Conservation (phyloP, 2,329 filamentous ascomycete genomes). For the Aspergillus sergii region DNA sequence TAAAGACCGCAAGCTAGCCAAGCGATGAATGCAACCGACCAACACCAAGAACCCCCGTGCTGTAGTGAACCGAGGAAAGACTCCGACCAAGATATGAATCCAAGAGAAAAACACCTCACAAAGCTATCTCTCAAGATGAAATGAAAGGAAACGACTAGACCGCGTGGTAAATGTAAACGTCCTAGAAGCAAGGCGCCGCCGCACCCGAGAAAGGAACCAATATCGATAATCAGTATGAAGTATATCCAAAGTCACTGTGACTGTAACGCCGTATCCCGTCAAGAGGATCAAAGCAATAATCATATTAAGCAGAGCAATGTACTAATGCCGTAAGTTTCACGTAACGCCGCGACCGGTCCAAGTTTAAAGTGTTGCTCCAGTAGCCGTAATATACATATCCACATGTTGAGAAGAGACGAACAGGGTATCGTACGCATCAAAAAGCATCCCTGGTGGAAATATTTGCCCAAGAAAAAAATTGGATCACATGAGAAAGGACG, state of each 20-base stretch:
- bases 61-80: background rate
- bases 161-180: background rate
- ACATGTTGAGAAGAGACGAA: constrained; percentile 22
- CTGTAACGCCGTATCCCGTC: constrained; percentile 5
- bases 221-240: background rate
- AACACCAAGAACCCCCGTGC: background rate
- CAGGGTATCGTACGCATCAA: constrained; percentile 26
- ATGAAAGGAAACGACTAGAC: background rate
- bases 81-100: background rate
- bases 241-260: constrained; percentile 3
- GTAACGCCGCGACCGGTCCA: constrained; percentile 28
- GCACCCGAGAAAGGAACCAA: background rate
- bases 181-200: background rate
- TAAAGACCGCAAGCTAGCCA: background rate
- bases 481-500: constrained; percentile 8
- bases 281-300: background rate
- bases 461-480: constrained; percentile 9
- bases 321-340: constrained; percentile 14
- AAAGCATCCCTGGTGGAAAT: constrained; percentile 7
- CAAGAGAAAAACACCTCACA: constrained; percentile 2
- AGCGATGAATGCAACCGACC: background rate
- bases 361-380: constrained; percentile 23
- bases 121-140: constrained; percentile 2
- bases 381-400: constrained; percentile 32
- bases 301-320: constrained; percentile 12